Conservation (phyloP, 176 grass and related monocot species). For the Bolboschoenus planiculmis region DNA sequence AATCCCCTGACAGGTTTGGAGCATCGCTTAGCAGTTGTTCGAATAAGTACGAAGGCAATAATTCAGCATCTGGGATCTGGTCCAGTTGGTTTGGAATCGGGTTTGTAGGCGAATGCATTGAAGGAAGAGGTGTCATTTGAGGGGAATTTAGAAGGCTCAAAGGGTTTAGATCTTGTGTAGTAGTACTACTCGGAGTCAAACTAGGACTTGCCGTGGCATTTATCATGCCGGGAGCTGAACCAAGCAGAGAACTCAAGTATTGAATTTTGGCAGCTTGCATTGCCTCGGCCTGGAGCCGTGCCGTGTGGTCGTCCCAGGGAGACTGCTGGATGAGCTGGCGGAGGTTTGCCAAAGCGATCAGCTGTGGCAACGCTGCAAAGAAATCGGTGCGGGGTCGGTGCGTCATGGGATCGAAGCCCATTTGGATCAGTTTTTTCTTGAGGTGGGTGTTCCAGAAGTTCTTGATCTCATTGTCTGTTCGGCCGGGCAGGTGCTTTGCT, state of each 20-base stretch:
- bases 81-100: slow-evolving; percentile 27
- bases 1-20: slow-evolving; percentile 24
- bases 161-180: slow-evolving; percentile 42
- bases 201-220: slow-evolving; percentile 32
- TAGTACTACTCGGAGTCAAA: slow-evolving; percentile 32
- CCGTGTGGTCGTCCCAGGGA: slow-evolving; percentile 51
- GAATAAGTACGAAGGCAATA: slow-evolving; percentile 49
- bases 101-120: slow-evolving; percentile 39
- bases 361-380: slow-evolving; percentile 74
- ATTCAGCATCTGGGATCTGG: slow-evolving; percentile 44
- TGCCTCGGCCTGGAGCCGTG: slow-evolving; percentile 44
- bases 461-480: slow-evolving; percentile 98
- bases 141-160: slow-evolving; percentile 47
- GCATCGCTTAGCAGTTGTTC: slow-evolving; percentile 36
- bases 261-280: slow-evolving; percentile 56
- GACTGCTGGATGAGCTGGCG: slow-evolving; percentile 60
- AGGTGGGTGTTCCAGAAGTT: slow-evolving; percentile 99
- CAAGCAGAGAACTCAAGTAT: slow-evolving; percentile 52
- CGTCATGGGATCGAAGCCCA: slow-evolving; percentile 97
- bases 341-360: slow-evolving; percentile 72
- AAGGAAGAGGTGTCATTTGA: slow-evolving; percentile 50
- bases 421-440: slow-evolving; percentile 97
- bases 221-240: slow-evolving; percentile 27
- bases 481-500: slow-evolving; percentile 53
- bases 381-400: slow-evolving; percentile 83